Evolutionary conservation across 352 stramenopile species (phyloP).

Genomic region (Phytophthora megakarya): DNA sequence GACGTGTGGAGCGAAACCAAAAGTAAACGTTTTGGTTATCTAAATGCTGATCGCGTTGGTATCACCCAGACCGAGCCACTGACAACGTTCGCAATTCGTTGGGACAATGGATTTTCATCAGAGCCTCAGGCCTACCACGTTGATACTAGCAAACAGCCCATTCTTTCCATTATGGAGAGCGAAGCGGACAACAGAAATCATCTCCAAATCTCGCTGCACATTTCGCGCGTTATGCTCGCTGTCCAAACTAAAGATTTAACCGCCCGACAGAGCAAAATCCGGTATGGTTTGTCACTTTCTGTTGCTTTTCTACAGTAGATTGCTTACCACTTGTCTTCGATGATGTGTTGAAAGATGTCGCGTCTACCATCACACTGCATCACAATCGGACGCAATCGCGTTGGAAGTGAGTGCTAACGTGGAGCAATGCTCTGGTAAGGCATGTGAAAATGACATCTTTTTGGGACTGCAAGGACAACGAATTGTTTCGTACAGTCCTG

Average conservation of each 20-base stretch:
- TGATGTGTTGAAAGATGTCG: slow-evolving; percentile 40
- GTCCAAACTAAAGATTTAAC: slow-evolving; percentile 6
- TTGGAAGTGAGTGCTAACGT: slow-evolving; percentile 45
- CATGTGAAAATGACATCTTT: slow-evolving; percentile 54
- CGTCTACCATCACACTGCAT: slow-evolving; percentile 35
- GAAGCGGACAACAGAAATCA: slow-evolving; percentile 21
- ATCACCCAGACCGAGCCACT: slow-evolving; percentile 1
- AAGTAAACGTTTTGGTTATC: slow-evolving; percentile 37
- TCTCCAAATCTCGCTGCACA: slow-evolving; percentile 37
- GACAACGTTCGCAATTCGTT: slow-evolving; percentile 39
- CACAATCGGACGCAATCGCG: slow-evolving; percentile 14
- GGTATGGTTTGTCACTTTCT: slow-evolving; percentile 26
- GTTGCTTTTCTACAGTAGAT: background rate
- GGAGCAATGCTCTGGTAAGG: slow-evolving; percentile 41
- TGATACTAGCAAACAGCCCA: slow-evolving; percentile 20
- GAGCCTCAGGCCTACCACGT: slow-evolving; percentile 31
- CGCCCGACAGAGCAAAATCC: slow-evolving; percentile 34
- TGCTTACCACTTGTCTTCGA: slow-evolving; percentile 10
- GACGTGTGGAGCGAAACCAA: background rate
- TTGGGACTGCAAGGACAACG: slow-evolving; percentile 45
- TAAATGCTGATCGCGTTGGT: slow-evolving; percentile 36
- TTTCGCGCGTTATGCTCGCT: slow-evolving; percentile 38
- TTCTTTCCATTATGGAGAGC: slow-evolving; percentile 14
- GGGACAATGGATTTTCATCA: slow-evolving; percentile 40
- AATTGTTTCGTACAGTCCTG: slow-evolving; percentile 33